Conservation (phyloP, 106 monocot genomes). For the Dactylorhiza incarnata region DNA sequence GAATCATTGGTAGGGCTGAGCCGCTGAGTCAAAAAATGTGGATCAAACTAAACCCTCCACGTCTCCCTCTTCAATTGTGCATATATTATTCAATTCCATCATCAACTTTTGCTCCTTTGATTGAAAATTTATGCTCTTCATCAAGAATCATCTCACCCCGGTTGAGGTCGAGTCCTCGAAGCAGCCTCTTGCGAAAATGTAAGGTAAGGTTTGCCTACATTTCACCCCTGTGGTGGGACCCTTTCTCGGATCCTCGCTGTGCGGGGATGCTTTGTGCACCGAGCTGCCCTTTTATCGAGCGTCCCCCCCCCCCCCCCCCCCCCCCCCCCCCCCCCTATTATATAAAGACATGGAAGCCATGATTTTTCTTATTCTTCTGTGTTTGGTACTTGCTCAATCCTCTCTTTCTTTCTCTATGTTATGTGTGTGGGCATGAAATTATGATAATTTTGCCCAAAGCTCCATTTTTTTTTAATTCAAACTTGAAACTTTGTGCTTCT, state of each 20-base stretch:
- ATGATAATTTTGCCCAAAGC: background rate
- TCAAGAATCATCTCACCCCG: background rate
- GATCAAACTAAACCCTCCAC: too few species aligned
- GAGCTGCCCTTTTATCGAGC: background rate
- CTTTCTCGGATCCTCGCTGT: too few species aligned
- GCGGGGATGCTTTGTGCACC: too few species aligned
- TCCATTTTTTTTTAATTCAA: background rate
- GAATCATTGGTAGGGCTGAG: too few species aligned
- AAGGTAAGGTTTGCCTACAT: too few species aligned
- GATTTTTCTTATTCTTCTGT: background rate
- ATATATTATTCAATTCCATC: too few species aligned
- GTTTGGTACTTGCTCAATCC: background rate
- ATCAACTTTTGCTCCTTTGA: background rate
- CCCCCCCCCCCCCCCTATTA: background rate
- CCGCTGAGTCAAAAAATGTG: too few species aligned
- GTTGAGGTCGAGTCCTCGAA: too few species aligned
- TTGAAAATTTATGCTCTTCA: background rate
- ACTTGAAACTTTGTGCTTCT: too few species aligned
- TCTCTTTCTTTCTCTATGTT: background rate
- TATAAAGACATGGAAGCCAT: background rate
- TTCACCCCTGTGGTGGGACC: too few species aligned
- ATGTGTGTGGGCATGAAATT: background rate
- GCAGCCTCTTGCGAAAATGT: too few species aligned
- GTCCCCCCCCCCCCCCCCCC: background rate
- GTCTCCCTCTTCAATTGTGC: too few species aligned